Conservation (phyloP, 805 yeast genomes). For the Cyberlindnera veronae region DNA sequence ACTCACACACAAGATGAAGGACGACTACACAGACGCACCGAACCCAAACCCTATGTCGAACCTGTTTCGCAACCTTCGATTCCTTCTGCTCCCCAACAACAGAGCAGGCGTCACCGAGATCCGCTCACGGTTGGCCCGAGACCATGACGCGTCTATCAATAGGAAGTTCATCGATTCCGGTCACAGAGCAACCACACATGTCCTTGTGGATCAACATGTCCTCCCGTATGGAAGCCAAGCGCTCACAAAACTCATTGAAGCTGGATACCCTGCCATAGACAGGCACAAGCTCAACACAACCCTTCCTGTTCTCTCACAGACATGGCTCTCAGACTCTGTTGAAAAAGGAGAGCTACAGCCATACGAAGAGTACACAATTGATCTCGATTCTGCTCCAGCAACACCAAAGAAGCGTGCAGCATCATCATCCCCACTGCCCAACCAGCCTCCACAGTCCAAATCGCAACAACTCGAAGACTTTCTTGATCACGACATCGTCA, state of each 20-base stretch:
- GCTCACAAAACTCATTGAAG: slow-evolving; percentile 6
- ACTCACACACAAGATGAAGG: neutral
- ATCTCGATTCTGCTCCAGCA: slow-evolving; percentile 5
- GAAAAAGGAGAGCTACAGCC: slow-evolving; percentile 7
- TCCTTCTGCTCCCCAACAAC: slow-evolving; percentile 24
- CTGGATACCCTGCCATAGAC: slow-evolving; percentile 1
- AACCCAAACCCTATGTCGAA: slow-evolving; percentile 9
- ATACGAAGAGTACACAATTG: slow-evolving; percentile 8
- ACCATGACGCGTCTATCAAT: slow-evolving; percentile 19
- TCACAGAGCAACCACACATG: slow-evolving; percentile 13
- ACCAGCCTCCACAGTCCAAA: slow-evolving; percentile 8
- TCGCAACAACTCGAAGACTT: slow-evolving; percentile 10
- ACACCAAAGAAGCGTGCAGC: slow-evolving; percentile 2
- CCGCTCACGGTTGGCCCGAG: slow-evolving; percentile 17
- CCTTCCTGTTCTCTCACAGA: slow-evolving; percentile 15
- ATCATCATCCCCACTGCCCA: neutral
- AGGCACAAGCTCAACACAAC: neutral
- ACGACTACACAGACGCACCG: slow-evolving; percentile 1
- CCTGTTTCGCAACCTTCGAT: slow-evolving; percentile 17
- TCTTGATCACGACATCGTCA: slow-evolving; percentile 5
- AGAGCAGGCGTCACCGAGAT: slow-evolving; percentile 17
- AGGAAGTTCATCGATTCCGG: slow-evolving; percentile 1
- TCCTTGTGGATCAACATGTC: slow-evolving; percentile 20
- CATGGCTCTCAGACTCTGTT: slow-evolving; percentile 24
- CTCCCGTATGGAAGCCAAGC: slow-evolving; percentile 11